Evolutionary conservation across 164 flowering plant species (phyloP).

Genomic region (Umbilicus rupestris): DNA sequence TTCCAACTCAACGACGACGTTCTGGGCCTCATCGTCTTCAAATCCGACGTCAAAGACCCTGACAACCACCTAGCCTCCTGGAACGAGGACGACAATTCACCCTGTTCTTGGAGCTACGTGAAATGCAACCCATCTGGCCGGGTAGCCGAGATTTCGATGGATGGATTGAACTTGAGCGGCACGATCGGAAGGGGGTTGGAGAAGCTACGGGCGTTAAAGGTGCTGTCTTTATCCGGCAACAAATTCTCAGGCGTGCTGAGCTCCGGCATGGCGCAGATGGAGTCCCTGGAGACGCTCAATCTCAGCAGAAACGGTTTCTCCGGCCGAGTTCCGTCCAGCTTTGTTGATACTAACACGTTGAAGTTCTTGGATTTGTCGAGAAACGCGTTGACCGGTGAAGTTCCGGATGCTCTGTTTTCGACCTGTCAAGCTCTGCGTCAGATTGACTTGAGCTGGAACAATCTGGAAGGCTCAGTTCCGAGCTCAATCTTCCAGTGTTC

Average conservation of each 20-base stretch:
- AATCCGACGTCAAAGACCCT: conserved; percentile 50
- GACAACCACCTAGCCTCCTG: conserved; percentile 30
- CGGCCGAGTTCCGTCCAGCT: conserved; percentile 54
- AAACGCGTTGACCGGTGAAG: conserved; percentile 47
- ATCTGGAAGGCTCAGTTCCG: background rate
- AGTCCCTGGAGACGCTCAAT: conserved; percentile 40
- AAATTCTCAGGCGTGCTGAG: conserved; percentile 55
- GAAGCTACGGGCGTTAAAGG: conserved; percentile 29
- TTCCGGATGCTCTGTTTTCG: conserved; percentile 39
- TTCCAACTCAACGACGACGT: conserved; percentile 46
- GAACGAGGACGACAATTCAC: conserved; percentile 37
- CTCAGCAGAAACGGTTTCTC: conserved; percentile 53
- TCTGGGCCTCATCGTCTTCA: conserved; percentile 51
- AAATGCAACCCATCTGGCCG: conserved; percentile 32
- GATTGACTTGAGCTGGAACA: background rate
- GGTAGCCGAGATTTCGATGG: conserved; percentile 35
- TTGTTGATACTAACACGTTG: conserved; percentile 51
- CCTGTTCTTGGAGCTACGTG: conserved; percentile 49
- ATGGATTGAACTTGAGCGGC: conserved; percentile 39
- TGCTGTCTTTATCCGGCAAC: conserved; percentile 39
- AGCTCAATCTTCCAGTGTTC: background rate
- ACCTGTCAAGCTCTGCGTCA: background rate
- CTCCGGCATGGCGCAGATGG: conserved; percentile 33
- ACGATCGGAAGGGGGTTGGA: conserved; percentile 37
- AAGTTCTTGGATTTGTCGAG: conserved; percentile 43